Percentiles rank a stretch among this genome's conserved stretches.
Conservation (phyloP, 1,139 yeast species). For the Geotrichum restrictum region DNA sequence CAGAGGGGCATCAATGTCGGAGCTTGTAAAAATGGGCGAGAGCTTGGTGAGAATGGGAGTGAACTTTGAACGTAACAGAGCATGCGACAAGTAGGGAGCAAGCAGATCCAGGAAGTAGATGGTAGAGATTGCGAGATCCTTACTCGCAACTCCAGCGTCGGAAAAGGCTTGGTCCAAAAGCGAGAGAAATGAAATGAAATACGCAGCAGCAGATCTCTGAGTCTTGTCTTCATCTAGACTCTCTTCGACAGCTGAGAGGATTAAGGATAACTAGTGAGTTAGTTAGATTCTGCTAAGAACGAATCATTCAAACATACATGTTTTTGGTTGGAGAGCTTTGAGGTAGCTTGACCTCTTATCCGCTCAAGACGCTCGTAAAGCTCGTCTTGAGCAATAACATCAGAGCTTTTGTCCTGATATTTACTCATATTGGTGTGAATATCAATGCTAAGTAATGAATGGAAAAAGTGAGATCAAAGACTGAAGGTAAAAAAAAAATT, state of each 20-base stretch:
- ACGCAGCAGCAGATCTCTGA: conserved; percentile 56
- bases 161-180: conserved; percentile 69
- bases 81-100: conserved; percentile 68
- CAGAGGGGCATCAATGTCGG: conserved; percentile 77
- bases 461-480: neutral
- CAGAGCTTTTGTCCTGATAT: conserved; percentile 16
- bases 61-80: conserved; percentile 67
- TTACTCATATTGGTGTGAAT: conserved; percentile 10
- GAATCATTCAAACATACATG: conserved; percentile 41
- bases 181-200: conserved; percentile 78
- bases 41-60: conserved; percentile 71
- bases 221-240: conserved; percentile 70
- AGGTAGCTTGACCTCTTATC: conserved; percentile 64
- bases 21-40: conserved; percentile 72
- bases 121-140: conserved; percentile 65
- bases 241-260: conserved; percentile 86
- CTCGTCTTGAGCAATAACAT: conserved; percentile 23
- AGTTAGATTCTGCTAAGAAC: no score
- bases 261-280: conserved; percentile 48
- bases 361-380: conserved; percentile 66
- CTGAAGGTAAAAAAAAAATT: neutral
- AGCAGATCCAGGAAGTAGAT: conserved; percentile 79
- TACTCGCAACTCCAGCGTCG: conserved; percentile 51
- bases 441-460: neutral
- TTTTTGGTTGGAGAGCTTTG: conserved; percentile 80